phyloP scores from a whole-genome alignment of 176 grass and related monocot species.

The Rhipidocladum racemiflorum region DNA sequence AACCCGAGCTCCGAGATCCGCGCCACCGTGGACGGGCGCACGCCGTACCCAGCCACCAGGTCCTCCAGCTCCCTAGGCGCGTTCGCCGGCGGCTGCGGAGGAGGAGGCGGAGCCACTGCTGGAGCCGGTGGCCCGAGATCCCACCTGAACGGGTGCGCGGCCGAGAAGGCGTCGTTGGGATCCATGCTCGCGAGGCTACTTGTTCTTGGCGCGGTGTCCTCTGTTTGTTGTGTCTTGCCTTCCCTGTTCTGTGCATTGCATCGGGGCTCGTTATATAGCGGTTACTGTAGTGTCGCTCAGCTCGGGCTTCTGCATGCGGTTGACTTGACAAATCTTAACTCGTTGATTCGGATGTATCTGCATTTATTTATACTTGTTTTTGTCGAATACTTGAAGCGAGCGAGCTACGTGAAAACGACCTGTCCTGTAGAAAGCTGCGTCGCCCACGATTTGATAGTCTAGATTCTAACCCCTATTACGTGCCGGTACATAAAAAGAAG shows the following conservation, averaged over 20 bases:
- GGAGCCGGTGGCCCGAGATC: conserved; percentile 49
- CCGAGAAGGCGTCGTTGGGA: conserved; percentile 55
- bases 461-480: conserved; percentile 49
- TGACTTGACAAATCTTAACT: conserved; percentile 41
- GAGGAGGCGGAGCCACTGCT: neutral
- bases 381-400: conserved; percentile 10
- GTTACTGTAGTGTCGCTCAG: conserved; percentile 8
- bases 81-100: neutral
- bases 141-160: conserved; percentile 64
- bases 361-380: neutral
- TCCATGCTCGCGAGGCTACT: conserved; percentile 28
- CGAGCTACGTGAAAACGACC: conserved; percentile 45
- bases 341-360: neutral
- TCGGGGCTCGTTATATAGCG: conserved; percentile 28
- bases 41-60: conserved; percentile 56
- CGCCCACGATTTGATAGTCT: conserved; percentile 51
- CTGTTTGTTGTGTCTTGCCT: neutral
- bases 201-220: neutral
- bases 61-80: conserved; percentile 51
- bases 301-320: neutral
- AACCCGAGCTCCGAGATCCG: conserved; percentile 59
- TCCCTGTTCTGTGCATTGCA: neutral
- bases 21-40: conserved; percentile 49
- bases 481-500: conserved; percentile 53
- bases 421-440: conserved; percentile 53